Base-by-base conservation (phyloP, 2,329 filamentous ascomycete genomes). In the Davidsoniella eucalypti region DNA sequence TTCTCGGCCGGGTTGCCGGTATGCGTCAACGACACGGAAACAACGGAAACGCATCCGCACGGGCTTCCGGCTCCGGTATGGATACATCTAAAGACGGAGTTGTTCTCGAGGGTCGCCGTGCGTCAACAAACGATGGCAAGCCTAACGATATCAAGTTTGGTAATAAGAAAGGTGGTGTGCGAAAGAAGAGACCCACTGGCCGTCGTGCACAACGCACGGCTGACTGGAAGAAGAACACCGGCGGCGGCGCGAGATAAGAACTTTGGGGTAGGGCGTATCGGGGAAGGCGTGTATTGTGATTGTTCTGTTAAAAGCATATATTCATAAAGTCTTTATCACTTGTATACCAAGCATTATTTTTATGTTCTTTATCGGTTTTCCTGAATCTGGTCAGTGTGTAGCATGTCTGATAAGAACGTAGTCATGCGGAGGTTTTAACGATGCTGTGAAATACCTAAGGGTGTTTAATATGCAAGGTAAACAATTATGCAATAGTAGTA, bases 81-180 rank as follows among this genome's bases (percentile, higher is more conserved):
- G 39, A 40, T 12, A 54, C 37, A 56, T 54, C 42, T 57, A 54
- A 38, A 0, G 82, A 87, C 63, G 16, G n/a, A 21, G 69, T 71
- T 14, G 75, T 88, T n/a, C 88, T 90, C 58, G 86, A 93, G 63
- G 86, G 86, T 0, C 79, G 82, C 55, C 73, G 86, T 49, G 85
- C 85, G 8, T 84, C 75, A 50, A 67, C 72, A 29, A 81, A 72
- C 52, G 76, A 81, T 54, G 80, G 75, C 4, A 79, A 71, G 58
- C 76, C 76, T 39, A 81, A 68, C 62, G 76, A 77, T 58, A 62
- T 76, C 54, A 80, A 72, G 61, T 64, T 81, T 36, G 72, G 73
- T 9, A 76, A 76, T 56, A 75, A 75, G 58, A 76, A 72, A 59
- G 66, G 60, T 18, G 50, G 52, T 39, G 43, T 40, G 68, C 56